Percentiles rank a stretch among this genome's conserved stretches.
Evolutionary conservation across 768 basidiomycete genomes (phyloP).

Genomic region (Thelephora ganbajun): DNA sequence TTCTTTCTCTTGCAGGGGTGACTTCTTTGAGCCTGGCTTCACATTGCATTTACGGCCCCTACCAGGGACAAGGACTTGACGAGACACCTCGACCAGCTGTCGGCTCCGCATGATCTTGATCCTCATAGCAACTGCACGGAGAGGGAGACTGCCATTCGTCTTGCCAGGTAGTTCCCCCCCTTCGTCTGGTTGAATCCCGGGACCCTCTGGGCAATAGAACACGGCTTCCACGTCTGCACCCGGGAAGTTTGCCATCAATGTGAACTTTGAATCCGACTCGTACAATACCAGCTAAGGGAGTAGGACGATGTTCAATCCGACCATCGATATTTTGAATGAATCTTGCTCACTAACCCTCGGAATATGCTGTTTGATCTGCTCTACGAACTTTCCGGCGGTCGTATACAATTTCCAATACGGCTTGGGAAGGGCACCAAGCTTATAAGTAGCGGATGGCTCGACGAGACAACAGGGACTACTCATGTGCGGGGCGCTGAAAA

Average conservation of each 20-base stretch:
- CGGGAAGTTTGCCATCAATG: constrained; percentile 38
- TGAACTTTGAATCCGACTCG: constrained; percentile 25
- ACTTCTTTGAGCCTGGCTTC: no score
- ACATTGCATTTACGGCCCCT: background rate
- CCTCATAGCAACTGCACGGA: background rate
- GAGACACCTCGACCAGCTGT: background rate
- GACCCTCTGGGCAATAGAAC: constrained; percentile 8
- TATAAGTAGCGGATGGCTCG: constrained; percentile 25
- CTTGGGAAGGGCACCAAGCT: constrained; percentile 23
- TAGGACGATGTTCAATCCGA: background rate
- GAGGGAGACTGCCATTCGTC: constrained; percentile 3
- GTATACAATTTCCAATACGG: constrained; percentile 31
- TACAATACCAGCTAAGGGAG: constrained; percentile 27
- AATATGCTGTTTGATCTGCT: constrained; percentile 37
- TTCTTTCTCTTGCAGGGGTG: background rate
- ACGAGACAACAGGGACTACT: constrained; percentile 34
- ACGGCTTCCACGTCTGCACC: constrained; percentile 33
- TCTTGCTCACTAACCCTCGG: constrained; percentile 30
- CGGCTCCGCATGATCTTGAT: background rate
- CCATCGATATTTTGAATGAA: background rate
- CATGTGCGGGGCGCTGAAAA: constrained; percentile 35
- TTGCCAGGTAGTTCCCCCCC: background rate
- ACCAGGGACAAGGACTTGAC: constrained; percentile 1
- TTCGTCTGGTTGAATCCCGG: no score
- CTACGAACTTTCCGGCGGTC: constrained; percentile 28